Evolutionary conservation across 805 yeast species (phyloP).

Genomic region (Candida cerambycidarum): DNA sequence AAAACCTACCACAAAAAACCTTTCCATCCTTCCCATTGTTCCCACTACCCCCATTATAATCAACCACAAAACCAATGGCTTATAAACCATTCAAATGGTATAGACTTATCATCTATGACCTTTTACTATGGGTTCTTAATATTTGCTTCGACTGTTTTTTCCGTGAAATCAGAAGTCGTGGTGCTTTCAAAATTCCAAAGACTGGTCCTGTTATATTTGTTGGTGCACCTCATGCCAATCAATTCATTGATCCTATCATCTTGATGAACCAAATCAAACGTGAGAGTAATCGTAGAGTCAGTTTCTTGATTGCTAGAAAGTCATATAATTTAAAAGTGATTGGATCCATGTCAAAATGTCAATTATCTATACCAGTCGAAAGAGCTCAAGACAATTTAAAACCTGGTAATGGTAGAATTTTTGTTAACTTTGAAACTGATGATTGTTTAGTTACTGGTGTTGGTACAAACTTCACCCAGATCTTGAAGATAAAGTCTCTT

Average conservation of each 20-base stretch:
- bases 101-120: constrained; percentile 31
- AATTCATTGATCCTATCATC: constrained; percentile 79
- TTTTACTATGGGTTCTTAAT: constrained; percentile 36
- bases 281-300: constrained; percentile 65
- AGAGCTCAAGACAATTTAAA: constrained; percentile 84
- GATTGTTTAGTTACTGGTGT: constrained; percentile 59
- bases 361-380: constrained; percentile 84
- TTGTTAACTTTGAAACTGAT: constrained; percentile 50
- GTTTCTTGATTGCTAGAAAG: constrained; percentile 82
- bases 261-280: constrained; percentile 77
- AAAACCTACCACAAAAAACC: background rate
- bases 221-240: constrained; percentile 97
- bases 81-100: constrained; percentile 24
- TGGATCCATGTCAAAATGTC: constrained; percentile 73
- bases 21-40: background rate
- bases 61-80: background rate
- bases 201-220: constrained; percentile 88
- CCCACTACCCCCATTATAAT: too few species aligned
- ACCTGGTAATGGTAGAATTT: constrained; percentile 66
- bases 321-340: constrained; percentile 66
- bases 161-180: constrained; percentile 85
- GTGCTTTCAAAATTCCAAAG: constrained; percentile 69
- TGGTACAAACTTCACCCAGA: constrained; percentile 64
- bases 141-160: constrained; percentile 64
- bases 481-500: constrained; percentile 65